Conservation (phyloP, 257 asterid genomes). For the Capsicum baccatum region DNA sequence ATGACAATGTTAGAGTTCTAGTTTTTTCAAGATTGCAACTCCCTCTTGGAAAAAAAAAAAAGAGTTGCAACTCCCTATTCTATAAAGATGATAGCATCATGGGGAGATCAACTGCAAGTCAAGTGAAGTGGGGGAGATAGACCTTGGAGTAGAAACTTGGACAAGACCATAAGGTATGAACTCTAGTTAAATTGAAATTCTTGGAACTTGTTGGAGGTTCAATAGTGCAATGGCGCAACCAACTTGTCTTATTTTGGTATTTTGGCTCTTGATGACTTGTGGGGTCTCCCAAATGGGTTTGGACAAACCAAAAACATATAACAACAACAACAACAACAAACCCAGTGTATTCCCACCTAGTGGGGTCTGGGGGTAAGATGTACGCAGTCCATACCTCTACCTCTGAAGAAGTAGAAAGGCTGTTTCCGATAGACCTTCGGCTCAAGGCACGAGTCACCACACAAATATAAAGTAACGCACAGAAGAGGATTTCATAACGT, state of each 20-base stretch:
- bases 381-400: too few relatives aligned
- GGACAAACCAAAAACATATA: not conserved
- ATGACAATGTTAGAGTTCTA: not conserved
- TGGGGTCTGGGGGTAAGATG: too few relatives aligned
- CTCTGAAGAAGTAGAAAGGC: too few relatives aligned
- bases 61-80: not conserved
- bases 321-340: too few relatives aligned
- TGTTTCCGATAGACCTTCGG: too few relatives aligned
- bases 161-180: not conserved
- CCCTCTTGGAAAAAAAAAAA: too few relatives aligned
- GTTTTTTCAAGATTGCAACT: not conserved
- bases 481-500: too few relatives aligned
- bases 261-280: not conserved
- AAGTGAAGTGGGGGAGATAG: not conserved
- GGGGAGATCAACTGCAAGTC: not conserved
- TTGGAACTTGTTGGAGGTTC: constrained; percentile 8
- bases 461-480: too few relatives aligned
- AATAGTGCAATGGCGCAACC: not conserved
- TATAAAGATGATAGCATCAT: not conserved
- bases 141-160: not conserved
- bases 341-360: too few relatives aligned
- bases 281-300: not conserved
- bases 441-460: too few relatives aligned
- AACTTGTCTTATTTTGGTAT: not conserved
- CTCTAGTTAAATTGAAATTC: not conserved